These are phyloP conservation scores for Salvia rosmarinus DNA, from an alignment of 257 asterid genomes.

Conservation along the genomic window DNA sequence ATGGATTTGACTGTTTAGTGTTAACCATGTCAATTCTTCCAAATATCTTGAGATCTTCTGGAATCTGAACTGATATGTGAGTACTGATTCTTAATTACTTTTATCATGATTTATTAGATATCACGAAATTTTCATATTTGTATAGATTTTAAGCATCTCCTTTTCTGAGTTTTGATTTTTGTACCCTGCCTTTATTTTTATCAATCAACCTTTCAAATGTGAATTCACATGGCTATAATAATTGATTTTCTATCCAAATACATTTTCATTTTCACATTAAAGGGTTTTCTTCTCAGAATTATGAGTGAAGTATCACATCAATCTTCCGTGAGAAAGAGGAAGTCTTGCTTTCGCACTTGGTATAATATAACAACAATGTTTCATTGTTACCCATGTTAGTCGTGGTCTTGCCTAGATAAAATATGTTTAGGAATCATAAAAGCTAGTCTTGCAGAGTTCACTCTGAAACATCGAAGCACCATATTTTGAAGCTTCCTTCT, in stretches of 20 bases:
- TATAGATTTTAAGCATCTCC: background rate
- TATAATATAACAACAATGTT: background rate
- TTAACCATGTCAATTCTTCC: background rate
- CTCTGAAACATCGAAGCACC: background rate
- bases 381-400: background rate
- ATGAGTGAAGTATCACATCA: background rate
- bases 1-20: slow-evolving; percentile 1
- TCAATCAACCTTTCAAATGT: too few species aligned
- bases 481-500: background rate
- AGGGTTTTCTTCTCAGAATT: background rate
- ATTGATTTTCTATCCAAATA: background rate
- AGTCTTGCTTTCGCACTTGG: slow-evolving; percentile 13
- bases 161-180: background rate
- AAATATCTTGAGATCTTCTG: background rate
- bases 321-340: background rate
- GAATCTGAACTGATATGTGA: background rate
- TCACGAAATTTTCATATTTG: background rate
- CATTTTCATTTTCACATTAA: background rate
- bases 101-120: background rate
- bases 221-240: background rate
- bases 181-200: background rate
- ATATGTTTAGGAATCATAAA: background rate
- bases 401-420: background rate
- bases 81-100: too few species aligned
- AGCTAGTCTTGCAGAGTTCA: background rate